Evolutionary conservation across 306 rosid genomes (phyloP), one percentile per base, ranked within the genome.

Genomic region (Benincasa hispida): DNA sequence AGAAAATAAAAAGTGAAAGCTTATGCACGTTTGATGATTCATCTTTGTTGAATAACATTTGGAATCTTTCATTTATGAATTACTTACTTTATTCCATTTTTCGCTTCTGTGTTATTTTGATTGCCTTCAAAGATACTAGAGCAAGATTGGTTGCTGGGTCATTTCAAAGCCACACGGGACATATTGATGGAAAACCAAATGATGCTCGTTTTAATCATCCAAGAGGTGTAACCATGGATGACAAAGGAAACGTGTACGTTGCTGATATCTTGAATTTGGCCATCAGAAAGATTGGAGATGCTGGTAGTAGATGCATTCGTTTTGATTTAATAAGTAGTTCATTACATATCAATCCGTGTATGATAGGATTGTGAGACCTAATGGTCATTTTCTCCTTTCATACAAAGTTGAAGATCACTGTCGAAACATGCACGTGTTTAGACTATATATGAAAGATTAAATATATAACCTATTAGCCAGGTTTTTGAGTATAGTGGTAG

Each of bases 141-240:
- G 99, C 89, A 80, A 90, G 99, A 85, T 83, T 94, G 82, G 95
- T 94, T 75, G 99, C 97, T 74, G 97, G 97, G 10, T 94, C 99
- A 58, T 94, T 94, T 87, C 97, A 89, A 84, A 97, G 99, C 22
- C 74, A 89, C 85, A 87, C 93, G 5, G 97, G 97, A 45, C 96
- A 94, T 80, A 90, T 90, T 35, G 99, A 94, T 81, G 99, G 99
- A 42, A 94, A 94, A 78, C 91, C 99, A 34, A 94, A 89, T 28
- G 99, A 94, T 54, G 93, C 96, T 48, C 96, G 96, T 78, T 94
- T 91, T 81, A 89, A 92, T 86, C 96, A 94, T 86, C 99, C 99
- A 69, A 89, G 86, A 80, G 99, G 99, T 74, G 85, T 92, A 70
- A 81, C 99, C 50, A 82, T 92, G 89, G 99, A 94, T 79, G 97